These are phyloP conservation scores for Erysimum pusillum DNA, from an alignment of 441 rosid genomes.

Conservation along the genomic window DNA sequence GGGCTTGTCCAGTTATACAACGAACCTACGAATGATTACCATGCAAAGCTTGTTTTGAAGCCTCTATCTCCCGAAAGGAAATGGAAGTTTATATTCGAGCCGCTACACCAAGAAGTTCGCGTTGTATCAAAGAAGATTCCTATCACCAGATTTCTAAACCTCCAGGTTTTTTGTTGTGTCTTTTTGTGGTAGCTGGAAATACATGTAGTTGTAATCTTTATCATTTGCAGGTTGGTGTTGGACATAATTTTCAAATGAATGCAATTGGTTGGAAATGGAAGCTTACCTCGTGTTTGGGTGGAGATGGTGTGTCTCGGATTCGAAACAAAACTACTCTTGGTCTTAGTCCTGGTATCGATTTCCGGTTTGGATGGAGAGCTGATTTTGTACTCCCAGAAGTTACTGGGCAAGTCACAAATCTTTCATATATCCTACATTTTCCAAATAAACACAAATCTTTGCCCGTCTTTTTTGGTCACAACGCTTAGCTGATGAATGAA, in stretches of 20 bases:
- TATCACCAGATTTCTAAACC: constrained; percentile 79
- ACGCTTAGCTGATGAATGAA: constrained; percentile 30
- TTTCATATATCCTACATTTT: constrained; percentile 22
- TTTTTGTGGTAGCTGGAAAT: background rate
- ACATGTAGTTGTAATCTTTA: constrained; percentile 13
- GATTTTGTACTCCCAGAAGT: constrained; percentile 89
- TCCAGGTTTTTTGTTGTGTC: constrained; percentile 64
- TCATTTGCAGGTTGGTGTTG: constrained; percentile 73
- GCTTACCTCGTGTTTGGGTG: constrained; percentile 86
- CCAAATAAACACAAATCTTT: background rate
- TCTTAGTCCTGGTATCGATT: constrained; percentile 83
- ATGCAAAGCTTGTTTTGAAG: constrained; percentile 85
- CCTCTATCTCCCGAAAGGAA: constrained; percentile 74
- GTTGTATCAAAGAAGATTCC: constrained; percentile 89
- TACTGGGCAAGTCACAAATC: constrained; percentile 70
- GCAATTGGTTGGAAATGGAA: constrained; percentile 96
- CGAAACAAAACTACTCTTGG: constrained; percentile 85
- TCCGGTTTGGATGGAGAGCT: constrained; percentile 93
- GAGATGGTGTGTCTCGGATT: constrained; percentile 81
- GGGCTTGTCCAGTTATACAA: constrained; percentile 67
- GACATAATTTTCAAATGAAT: constrained; percentile 80
- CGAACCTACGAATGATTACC: constrained; percentile 85
- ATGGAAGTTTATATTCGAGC: constrained; percentile 90
- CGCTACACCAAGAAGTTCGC: constrained; percentile 72
- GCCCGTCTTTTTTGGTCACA: background rate